Evolutionary conservation across 495 filamentous ascomycete species (phyloP).

Genomic region (Podospora didyma): DNA sequence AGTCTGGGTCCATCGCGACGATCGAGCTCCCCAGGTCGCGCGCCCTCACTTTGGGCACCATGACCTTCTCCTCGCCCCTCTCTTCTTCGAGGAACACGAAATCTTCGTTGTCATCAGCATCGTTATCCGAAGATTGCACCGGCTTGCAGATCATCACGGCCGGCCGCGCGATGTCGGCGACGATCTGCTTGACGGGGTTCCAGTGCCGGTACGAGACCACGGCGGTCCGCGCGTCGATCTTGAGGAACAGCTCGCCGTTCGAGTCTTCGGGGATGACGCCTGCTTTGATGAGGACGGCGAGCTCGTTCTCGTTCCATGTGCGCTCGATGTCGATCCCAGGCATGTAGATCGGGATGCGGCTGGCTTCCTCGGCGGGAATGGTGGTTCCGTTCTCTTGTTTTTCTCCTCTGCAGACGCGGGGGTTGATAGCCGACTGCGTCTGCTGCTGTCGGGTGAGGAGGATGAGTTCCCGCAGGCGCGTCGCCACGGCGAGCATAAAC

Average conservation of each 20-base stretch:
- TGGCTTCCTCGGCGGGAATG: background rate
- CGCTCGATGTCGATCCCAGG: slow-evolving; percentile 1
- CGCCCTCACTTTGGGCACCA: slow-evolving; percentile 5
- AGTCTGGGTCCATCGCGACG: slow-evolving; percentile 10
- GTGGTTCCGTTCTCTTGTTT: background rate
- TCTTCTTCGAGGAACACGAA: slow-evolving; percentile 6
- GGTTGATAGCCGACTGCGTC: too few species aligned
- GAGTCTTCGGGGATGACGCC: slow-evolving; percentile 10
- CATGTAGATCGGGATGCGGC: slow-evolving; percentile 20
- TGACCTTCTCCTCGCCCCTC: background rate
- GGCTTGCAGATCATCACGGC: slow-evolving; percentile 15
- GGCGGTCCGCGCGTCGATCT: slow-evolving; percentile 11
- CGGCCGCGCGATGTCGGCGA: slow-evolving; percentile 18
- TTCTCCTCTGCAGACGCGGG: background rate
- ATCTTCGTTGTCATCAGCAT: background rate
- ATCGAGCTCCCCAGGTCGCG: background rate
- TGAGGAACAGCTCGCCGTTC: slow-evolving; percentile 16
- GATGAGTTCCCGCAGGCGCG: slow-evolving; percentile 4
- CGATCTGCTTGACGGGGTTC: slow-evolving; percentile 33
- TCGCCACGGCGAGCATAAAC: slow-evolving; percentile 10
- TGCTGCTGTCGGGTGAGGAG: background rate
- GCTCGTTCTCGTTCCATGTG: slow-evolving; percentile 7
- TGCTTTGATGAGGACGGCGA: background rate
- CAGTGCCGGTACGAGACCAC: slow-evolving; percentile 17
- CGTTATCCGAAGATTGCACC: too few species aligned